phyloP scores from a whole-genome alignment of 305 asterid species.

The Plantago coronopus region DNA sequence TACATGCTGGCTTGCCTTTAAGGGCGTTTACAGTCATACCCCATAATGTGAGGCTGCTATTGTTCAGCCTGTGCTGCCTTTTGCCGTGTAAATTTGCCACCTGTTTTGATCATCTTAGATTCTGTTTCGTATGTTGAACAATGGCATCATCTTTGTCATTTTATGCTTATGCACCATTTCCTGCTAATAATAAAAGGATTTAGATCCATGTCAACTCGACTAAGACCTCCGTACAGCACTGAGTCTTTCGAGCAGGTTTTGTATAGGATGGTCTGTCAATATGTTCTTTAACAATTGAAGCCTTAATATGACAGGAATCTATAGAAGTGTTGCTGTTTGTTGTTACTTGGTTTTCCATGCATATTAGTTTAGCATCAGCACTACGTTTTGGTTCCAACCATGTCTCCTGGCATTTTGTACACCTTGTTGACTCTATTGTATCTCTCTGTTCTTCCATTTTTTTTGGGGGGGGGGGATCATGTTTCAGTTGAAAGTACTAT shows the following conservation, averaged over 20 bases:
- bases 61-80: neutral
- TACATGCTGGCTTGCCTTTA: neutral
- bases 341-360: too few species aligned
- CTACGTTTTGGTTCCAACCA: neutral
- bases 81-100: neutral
- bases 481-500: neutral
- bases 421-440: neutral
- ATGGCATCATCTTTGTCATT: too few species aligned
- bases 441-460: neutral
- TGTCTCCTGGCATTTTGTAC: neutral
- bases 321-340: too few species aligned
- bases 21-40: neutral
- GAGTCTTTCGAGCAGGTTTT: too few species aligned
- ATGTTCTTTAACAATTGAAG: neutral
- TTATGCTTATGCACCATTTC: too few species aligned
- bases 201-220: constrained; percentile 6
- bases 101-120: too few species aligned
- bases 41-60: neutral
- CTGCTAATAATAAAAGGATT: neutral
- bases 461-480: too few species aligned
- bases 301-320: too few species aligned
- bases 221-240: too few species aligned
- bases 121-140: too few species aligned
- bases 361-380: too few species aligned
- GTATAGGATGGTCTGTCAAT: too few species aligned